A percentile compares a stretch with the other conserved stretches of the same genome.
phyloP scores from a whole-genome alignment of 257 asterid species.

The Solanum sparsipilum region DNA sequence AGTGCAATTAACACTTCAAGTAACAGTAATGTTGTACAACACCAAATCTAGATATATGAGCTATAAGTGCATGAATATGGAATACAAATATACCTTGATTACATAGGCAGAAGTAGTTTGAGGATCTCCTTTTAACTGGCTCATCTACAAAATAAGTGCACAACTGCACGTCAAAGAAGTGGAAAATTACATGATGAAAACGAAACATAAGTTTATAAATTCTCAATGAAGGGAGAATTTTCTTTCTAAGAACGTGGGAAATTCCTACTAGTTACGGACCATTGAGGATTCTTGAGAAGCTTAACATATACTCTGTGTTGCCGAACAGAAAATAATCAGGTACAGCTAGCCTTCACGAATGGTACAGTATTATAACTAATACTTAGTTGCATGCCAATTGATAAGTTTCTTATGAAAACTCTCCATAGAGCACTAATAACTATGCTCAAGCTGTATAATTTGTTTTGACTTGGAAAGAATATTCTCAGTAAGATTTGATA shows the following conservation, averaged over 20 bases:
- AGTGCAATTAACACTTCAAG: not conserved
- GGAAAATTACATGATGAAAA: conserved; percentile 41
- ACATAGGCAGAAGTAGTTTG: conserved; percentile 41
- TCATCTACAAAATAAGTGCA: conserved; percentile 72
- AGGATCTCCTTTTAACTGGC: conserved; percentile 36
- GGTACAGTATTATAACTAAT: not conserved
- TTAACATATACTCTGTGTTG: not conserved
- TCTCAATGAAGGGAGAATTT: not conserved
- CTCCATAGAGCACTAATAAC: not conserved
- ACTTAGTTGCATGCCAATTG: not conserved
- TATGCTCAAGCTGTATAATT: not conserved
- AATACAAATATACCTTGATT: conserved; percentile 49
- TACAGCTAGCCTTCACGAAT: not conserved
- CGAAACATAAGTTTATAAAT: not conserved
- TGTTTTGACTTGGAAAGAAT: not conserved
- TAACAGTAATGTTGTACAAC: not conserved
- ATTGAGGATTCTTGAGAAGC: not conserved
- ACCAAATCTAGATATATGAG: not conserved
- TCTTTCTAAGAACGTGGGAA: not conserved
- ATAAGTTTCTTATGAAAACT: not conserved
- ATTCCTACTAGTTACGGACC: not conserved
- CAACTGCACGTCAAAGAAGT: conserved; percentile 79
- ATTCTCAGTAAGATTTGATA: not conserved
- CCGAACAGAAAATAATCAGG: not conserved
- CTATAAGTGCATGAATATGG: not conserved